These are phyloP conservation scores for Trypanosoma mega DNA, from an alignment of 208 protist genomes.

Conservation along the genomic window DNA sequence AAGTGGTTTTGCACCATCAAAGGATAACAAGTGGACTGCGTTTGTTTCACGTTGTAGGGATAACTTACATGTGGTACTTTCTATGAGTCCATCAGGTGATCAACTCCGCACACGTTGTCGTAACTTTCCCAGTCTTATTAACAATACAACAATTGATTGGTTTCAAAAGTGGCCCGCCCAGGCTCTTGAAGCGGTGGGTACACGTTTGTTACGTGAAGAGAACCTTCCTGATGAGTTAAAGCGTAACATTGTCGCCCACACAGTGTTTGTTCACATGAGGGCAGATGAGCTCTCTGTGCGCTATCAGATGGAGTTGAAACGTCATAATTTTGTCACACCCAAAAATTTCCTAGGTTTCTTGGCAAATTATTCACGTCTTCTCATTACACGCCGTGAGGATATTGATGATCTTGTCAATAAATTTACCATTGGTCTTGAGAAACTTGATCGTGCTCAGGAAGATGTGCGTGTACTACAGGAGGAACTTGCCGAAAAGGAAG, in stretches of 20 bases:
- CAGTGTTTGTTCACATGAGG: conserved; percentile 95
- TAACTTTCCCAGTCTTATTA: conserved; percentile 98
- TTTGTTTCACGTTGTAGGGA: conserved; percentile 98
- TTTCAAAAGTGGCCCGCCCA: conserved; percentile 98
- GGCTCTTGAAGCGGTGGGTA: conserved; percentile 95
- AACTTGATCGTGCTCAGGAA: conserved; percentile 94
- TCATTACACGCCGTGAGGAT: conserved; percentile 92
- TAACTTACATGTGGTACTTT: conserved; percentile 98
- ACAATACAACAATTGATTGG: conserved; percentile 99
- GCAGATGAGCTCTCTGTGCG: conserved; percentile 83
- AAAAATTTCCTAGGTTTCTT: conserved; percentile 99
- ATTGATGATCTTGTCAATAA: conserved; percentile 95
- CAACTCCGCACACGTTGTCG: conserved; percentile 95
- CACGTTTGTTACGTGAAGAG: conserved; percentile 83
- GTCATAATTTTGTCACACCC: conserved; percentile 98
- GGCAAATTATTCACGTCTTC: conserved; percentile 93
- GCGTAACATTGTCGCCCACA: conserved; percentile 91
- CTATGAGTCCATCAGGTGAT: conserved; percentile 98
- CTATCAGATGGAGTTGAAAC: conserved; percentile 93
- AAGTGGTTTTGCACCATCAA: conserved; percentile 85
- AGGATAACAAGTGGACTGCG: conserved; percentile 97
- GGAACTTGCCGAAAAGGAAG: conserved; percentile 93
- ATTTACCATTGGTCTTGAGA: conserved; percentile 96
- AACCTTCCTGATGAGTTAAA: conserved; percentile 89
- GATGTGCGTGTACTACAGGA: conserved; percentile 96